phyloP scores from a whole-genome alignment of 169 alveolate species.

The Sarcocystis neurona region DNA sequence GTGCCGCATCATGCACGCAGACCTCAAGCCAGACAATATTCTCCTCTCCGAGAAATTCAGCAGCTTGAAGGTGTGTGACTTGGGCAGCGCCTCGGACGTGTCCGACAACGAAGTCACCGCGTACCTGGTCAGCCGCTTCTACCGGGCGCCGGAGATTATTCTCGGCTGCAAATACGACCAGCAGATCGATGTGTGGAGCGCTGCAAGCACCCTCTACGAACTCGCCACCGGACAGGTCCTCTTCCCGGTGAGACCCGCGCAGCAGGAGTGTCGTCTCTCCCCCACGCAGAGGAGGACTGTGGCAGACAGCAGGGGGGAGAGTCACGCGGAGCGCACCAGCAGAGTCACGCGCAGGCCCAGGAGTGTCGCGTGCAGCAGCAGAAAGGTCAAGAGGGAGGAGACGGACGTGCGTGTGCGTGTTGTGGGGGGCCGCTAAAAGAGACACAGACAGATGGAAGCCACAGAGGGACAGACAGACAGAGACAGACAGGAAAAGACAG shows the following conservation, averaged over 20 bases:
- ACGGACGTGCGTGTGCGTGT: too few relatives aligned
- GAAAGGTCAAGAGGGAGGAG: too few relatives aligned
- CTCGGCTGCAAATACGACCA: slow-evolving; percentile 90
- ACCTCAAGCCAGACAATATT: slow-evolving; percentile 95
- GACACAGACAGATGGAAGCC: too few relatives aligned
- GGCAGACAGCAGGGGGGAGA: too few relatives aligned
- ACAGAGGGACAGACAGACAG: too few relatives aligned
- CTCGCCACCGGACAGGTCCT: slow-evolving; percentile 95
- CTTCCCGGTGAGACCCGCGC: slow-evolving; percentile 83
- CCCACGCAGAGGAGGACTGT: too few relatives aligned
- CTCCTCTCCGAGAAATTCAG: slow-evolving; percentile 84
- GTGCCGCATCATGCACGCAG: slow-evolving; percentile 85
- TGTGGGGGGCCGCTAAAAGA: too few relatives aligned
- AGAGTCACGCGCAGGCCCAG: too few relatives aligned
- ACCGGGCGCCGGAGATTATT: slow-evolving; percentile 98
- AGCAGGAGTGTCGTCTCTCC: too few relatives aligned
- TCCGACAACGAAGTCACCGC: slow-evolving; percentile 90
- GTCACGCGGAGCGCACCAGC: too few relatives aligned
- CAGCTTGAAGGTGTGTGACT: slow-evolving; percentile 93
- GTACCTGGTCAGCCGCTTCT: slow-evolving; percentile 93
- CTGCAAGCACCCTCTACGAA: slow-evolving; percentile 95
- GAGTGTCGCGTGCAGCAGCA: too few relatives aligned
- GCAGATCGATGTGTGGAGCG: slow-evolving; percentile 95
- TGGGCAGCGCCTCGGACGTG: slow-evolving; percentile 93
- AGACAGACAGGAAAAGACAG: too few relatives aligned